Conservation (phyloP, 1,284 basidiomycete species). For the Heliocybe sulcata region DNA sequence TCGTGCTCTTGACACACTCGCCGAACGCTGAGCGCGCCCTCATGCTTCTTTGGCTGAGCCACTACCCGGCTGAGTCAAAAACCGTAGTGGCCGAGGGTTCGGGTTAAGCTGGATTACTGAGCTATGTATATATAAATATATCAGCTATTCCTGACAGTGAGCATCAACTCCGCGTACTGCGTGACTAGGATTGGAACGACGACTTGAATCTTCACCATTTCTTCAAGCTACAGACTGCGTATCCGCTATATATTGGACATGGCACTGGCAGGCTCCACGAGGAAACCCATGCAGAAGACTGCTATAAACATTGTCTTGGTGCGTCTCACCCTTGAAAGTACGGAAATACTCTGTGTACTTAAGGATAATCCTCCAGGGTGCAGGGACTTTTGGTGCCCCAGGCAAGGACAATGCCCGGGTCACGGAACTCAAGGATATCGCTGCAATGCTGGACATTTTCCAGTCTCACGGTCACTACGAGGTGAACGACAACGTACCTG, state of each 20-base stretch:
- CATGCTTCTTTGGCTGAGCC: no score
- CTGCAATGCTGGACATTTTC: slow-evolving; percentile 27
- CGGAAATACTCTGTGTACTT: not conserved
- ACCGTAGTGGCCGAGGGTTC: no score
- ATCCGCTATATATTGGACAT: no score
- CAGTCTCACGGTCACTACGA: slow-evolving; percentile 29
- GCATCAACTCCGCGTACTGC: no score
- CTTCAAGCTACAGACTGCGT: not conserved
- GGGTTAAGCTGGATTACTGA: no score
- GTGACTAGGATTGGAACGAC: no score
- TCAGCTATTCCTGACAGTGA: no score
- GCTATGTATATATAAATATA: no score
- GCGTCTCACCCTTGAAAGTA: not conserved
- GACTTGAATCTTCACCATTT: not conserved
- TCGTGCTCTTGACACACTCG: no score
- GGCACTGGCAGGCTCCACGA: not conserved
- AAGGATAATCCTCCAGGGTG: slow-evolving; percentile 13
- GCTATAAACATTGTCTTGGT: slow-evolving; percentile 1
- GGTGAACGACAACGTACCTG: slow-evolving; percentile 3
- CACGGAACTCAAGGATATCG: slow-evolving; percentile 22
- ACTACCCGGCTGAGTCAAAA: no score
- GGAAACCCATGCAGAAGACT: not conserved
- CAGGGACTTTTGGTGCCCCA: slow-evolving; percentile 25
- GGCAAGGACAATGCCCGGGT: slow-evolving; percentile 21
- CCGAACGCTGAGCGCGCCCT: no score